phyloP scores from a whole-genome alignment of 495 filamentous ascomycete genomes.

The Jackrogersella multiformis region DNA sequence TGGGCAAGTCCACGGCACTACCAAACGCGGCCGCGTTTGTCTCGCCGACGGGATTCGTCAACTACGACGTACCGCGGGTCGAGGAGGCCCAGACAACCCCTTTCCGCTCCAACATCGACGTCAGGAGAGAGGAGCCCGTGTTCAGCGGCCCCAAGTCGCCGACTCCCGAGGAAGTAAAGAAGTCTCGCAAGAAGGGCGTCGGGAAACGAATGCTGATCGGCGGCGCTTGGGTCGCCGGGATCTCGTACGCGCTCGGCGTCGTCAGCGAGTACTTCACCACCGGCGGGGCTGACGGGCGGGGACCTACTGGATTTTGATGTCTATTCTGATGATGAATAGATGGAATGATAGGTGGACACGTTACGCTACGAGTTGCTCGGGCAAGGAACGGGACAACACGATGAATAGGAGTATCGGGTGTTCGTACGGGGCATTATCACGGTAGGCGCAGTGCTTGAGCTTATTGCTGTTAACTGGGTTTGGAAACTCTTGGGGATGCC shows the following conservation, averaged over 20 bases:
- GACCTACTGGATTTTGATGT: constrained; percentile 61
- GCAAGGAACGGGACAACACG: background rate
- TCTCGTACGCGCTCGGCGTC: constrained; percentile 75
- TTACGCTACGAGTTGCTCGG: background rate
- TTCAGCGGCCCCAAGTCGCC: constrained; percentile 57
- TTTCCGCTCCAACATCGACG: constrained; percentile 56
- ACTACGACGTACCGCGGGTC: constrained; percentile 57
- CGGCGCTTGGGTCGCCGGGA: constrained; percentile 66
- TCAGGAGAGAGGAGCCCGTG: constrained; percentile 66
- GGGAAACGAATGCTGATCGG: constrained; percentile 64
- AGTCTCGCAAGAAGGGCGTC: constrained; percentile 47
- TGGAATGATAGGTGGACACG: background rate
- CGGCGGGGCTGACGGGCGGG: constrained; percentile 63
- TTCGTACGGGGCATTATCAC: constrained; percentile 21
- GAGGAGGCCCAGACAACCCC: constrained; percentile 44
- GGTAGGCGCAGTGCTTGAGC: constrained; percentile 3
- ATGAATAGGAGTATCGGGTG: constrained; percentile 21
- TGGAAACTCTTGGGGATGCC: constrained; percentile 10
- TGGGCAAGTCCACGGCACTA: constrained; percentile 48
- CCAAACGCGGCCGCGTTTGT: constrained; percentile 61
- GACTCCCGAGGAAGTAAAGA: constrained; percentile 40
- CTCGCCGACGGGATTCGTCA: constrained; percentile 66
- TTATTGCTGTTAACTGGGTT: constrained; percentile 7
- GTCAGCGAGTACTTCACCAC: constrained; percentile 71
- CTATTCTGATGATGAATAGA: background rate